Conservation (phyloP, 192 early-diverging fungal genomes). For the Coemansia sp. region DNA sequence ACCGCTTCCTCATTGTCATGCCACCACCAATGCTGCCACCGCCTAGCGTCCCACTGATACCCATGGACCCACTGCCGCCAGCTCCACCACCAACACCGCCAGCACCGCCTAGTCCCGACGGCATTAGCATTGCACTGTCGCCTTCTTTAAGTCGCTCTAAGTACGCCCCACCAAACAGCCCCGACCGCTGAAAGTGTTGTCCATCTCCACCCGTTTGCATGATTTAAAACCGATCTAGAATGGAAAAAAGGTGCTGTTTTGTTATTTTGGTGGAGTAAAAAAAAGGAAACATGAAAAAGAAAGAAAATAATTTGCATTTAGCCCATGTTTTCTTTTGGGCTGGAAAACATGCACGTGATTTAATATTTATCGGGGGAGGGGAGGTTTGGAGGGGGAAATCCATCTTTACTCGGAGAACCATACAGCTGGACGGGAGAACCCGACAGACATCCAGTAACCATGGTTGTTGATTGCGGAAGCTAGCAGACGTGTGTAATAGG, state of each 20-base stretch:
- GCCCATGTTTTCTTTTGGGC: too few relatives aligned
- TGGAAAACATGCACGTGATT: too few relatives aligned
- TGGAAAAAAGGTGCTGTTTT: background rate
- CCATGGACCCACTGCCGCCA: slow-evolving; percentile 1
- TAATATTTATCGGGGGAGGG: too few relatives aligned
- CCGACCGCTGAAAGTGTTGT: slow-evolving; percentile 30
- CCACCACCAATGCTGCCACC: slow-evolving; percentile 15
- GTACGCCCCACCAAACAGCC: slow-evolving; percentile 45
- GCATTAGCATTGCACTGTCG: slow-evolving; percentile 50
- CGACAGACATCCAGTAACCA: too few relatives aligned
- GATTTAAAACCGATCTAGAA: background rate
- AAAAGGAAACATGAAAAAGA: too few relatives aligned
- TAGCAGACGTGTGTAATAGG: too few relatives aligned
- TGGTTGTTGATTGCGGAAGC: too few relatives aligned
- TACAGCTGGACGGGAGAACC: too few relatives aligned
- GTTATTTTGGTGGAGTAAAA: too few relatives aligned
- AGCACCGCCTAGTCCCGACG: slow-evolving; percentile 25
- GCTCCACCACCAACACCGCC: slow-evolving; percentile 18
- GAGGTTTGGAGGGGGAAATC: too few relatives aligned
- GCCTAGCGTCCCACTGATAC: background rate
- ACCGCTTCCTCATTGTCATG: slow-evolving; percentile 41
- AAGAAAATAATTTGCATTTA: too few relatives aligned
- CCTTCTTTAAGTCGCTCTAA: slow-evolving; percentile 54
- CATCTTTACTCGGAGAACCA: too few relatives aligned
- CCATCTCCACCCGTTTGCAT: slow-evolving; percentile 27